Evolutionary conservation across 1,284 basidiomycete genomes (phyloP).

Genomic region (Ganoderma boninense): DNA sequence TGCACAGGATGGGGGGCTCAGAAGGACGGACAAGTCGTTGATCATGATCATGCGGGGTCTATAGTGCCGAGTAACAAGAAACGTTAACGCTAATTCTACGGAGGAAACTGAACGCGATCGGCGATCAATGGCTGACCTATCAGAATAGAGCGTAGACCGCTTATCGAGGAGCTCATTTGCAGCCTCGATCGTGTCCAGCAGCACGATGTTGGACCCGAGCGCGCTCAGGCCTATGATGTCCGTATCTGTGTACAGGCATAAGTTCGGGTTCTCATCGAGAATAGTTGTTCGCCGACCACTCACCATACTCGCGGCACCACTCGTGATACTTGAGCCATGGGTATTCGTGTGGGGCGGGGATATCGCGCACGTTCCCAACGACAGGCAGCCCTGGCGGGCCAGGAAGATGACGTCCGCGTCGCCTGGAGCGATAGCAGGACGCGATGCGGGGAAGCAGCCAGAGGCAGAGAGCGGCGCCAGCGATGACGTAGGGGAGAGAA

Average conservation of each 20-base stretch:
- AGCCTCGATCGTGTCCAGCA: constrained; percentile 48
- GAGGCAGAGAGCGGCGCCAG: neutral
- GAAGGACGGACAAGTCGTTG: constrained; percentile 42
- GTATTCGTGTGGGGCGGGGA: constrained; percentile 26
- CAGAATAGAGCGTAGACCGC: constrained; percentile 33
- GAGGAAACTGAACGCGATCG: too few species aligned
- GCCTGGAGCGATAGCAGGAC: neutral
- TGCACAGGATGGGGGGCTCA: neutral
- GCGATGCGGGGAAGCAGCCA: neutral
- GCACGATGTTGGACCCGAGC: constrained; percentile 42
- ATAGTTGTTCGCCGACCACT: neutral
- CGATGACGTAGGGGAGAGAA: neutral
- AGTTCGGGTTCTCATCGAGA: too few species aligned
- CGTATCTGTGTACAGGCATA: constrained; percentile 14
- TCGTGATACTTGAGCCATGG: constrained; percentile 29
- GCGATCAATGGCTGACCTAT: constrained; percentile 19
- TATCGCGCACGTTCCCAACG: constrained; percentile 36
- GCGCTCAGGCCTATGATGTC: constrained; percentile 34
- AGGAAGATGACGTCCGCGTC: constrained; percentile 26
- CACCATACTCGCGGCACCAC: constrained; percentile 27
- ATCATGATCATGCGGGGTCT: constrained; percentile 45
- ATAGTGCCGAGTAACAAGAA: constrained; percentile 29
- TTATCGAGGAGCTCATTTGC: constrained; percentile 36
- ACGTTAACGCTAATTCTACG: too few species aligned
- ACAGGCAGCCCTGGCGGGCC: constrained; percentile 35